A percentile compares a stretch with the other conserved stretches of the same genome.
These are phyloP conservation scores for Xylaria cubensis DNA, from an alignment of 495 filamentous ascomycete genomes.

Conservation along the genomic window DNA sequence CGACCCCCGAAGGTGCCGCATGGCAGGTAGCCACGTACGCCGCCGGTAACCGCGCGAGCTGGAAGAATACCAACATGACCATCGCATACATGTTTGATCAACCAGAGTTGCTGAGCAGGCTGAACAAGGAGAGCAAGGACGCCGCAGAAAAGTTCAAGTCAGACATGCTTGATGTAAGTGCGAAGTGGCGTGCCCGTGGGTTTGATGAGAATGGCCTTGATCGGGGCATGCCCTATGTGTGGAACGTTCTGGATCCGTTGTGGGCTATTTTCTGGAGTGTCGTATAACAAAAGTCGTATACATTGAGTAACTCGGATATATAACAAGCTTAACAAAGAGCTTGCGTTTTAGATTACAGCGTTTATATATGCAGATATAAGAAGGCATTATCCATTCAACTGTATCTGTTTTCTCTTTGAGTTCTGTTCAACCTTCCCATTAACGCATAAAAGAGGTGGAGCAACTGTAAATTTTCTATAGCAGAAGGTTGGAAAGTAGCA, in stretches of 20 bases:
- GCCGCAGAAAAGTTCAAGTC: conserved; percentile 30
- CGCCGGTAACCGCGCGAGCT: conserved; percentile 31
- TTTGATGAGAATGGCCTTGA: conserved; percentile 45
- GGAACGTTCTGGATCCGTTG: conserved; percentile 40
- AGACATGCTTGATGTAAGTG: conserved; percentile 38
- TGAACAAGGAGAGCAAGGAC: conserved; percentile 29
- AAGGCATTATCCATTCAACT: not conserved
- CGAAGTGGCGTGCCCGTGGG: conserved; percentile 29
- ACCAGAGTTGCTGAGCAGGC: conserved; percentile 27
- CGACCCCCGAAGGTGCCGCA: conserved; percentile 22
- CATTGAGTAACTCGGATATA: not conserved
- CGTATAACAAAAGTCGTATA: conserved; percentile 2
- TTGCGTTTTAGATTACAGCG: not conserved
- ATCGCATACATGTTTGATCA: conserved; percentile 43
- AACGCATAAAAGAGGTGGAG: not conserved
- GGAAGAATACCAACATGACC: conserved; percentile 31
- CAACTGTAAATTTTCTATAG: not conserved
- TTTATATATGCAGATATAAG: not conserved
- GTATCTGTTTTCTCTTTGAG: not conserved
- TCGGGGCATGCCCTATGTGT: conserved; percentile 51
- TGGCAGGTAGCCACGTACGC: conserved; percentile 26
- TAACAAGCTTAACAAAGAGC: not conserved
- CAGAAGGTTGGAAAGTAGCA: not conserved
- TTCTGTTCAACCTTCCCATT: not conserved
- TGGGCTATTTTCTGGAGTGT: conserved; percentile 30